Conservation (phyloP, 2,329 filamentous ascomycete genomes). For the Colletotrichum destructivum region DNA sequence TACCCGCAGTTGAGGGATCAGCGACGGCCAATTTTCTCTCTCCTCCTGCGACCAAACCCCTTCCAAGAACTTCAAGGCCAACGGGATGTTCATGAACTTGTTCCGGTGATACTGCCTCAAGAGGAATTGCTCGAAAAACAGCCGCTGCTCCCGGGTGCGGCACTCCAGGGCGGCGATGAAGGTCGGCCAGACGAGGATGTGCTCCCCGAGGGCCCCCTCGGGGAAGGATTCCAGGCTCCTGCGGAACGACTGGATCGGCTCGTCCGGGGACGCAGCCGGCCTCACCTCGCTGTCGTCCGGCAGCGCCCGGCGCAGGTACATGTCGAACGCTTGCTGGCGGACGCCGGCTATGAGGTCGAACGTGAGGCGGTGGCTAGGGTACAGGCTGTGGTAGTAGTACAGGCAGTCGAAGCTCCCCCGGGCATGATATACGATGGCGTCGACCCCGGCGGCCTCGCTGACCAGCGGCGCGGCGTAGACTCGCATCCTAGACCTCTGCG, state of each 20-base stretch:
- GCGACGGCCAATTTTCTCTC: constrained; percentile 1
- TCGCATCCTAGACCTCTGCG: not conserved
- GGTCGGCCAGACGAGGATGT: constrained; percentile 28
- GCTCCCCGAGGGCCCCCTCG: constrained; percentile 21
- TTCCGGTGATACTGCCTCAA: constrained; percentile 29
- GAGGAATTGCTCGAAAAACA: constrained; percentile 14
- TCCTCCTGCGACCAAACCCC: not conserved
- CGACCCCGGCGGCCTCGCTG: constrained; percentile 6
- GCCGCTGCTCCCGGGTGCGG: constrained; percentile 20
- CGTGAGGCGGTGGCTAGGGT: constrained; percentile 18
- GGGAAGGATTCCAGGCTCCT: constrained; percentile 11
- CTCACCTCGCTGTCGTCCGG: not conserved
- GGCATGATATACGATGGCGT: constrained; percentile 10
- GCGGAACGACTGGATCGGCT: constrained; percentile 5
- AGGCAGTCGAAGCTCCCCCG: constrained; percentile 34
- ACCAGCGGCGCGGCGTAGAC: constrained; percentile 31
- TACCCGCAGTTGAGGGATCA: constrained; percentile 21
- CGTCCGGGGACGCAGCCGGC: not conserved
- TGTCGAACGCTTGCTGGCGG: constrained; percentile 30
- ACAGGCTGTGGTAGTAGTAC: constrained; percentile 26
- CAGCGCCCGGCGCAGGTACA: constrained; percentile 21
- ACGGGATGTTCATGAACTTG: constrained; percentile 18
- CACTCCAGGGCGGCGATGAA: constrained; percentile 32
- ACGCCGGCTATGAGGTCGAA: constrained; percentile 23
- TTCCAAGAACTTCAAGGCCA: constrained; percentile 16